Evolutionary conservation across 129 eudicot species (phyloP).

Genomic region (Oenanthe sinensis): DNA sequence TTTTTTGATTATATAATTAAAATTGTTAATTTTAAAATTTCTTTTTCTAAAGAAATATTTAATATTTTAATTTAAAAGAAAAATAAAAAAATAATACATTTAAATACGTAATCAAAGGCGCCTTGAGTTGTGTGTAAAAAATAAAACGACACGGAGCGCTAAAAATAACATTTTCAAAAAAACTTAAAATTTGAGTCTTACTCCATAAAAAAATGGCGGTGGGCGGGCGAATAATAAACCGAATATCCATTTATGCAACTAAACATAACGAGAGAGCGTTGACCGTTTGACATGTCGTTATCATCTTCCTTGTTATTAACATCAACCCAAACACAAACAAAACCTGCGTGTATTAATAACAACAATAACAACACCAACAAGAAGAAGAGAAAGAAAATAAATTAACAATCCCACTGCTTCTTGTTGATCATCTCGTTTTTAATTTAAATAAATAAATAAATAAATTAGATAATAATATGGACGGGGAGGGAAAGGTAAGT

Average conservation of each 20-base stretch:
- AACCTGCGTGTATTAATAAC: background rate
- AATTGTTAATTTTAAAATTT: too few relatives aligned
- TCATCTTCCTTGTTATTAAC: background rate
- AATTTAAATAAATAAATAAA: background rate
- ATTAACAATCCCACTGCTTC: background rate
- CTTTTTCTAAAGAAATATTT: too few relatives aligned
- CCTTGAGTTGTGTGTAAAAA: too few relatives aligned
- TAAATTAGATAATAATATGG: constrained; percentile 19
- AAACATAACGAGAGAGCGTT: background rate
- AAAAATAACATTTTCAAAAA: too few relatives aligned
- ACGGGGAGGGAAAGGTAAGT: constrained; percentile 50
- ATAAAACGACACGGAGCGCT: too few relatives aligned
- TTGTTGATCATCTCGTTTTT: background rate
- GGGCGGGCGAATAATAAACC: background rate
- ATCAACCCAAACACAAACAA: background rate
- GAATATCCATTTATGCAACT: background rate
- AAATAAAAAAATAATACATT: too few relatives aligned
- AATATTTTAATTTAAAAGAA: too few relatives aligned
- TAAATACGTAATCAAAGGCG: too few relatives aligned
- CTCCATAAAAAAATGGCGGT: background rate
- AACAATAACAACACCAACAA: background rate
- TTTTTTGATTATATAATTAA: too few relatives aligned
- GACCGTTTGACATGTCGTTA: background rate
- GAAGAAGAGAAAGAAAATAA: background rate
- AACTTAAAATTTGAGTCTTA: too few relatives aligned